These are phyloP conservation scores for Cornus controversa DNA, from an alignment of 148 eudicot genomes.

Conservation along the genomic window DNA sequence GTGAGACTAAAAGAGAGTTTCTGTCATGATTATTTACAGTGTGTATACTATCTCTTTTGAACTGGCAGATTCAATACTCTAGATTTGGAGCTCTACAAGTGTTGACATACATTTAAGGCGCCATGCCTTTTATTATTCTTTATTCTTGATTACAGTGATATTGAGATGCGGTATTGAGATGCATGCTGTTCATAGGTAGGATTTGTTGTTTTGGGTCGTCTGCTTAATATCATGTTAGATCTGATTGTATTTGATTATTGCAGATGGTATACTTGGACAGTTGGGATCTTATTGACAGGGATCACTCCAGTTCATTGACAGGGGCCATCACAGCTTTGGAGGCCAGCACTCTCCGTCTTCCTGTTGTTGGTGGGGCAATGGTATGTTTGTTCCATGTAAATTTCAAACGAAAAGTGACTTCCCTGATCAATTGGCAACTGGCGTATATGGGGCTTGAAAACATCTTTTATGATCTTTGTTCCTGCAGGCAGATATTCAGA, in stretches of 20 bases:
- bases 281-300: conserved; percentile 53
- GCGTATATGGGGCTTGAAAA: conserved; percentile 2
- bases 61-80: not conserved
- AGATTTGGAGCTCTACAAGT: not conserved
- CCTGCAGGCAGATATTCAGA: conserved; percentile 59
- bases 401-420: not conserved
- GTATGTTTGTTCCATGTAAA: conserved; percentile 30
- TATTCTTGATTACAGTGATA: no score
- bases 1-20: not conserved
- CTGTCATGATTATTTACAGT: not conserved
- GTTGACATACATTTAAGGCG: not conserved
- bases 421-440: not conserved
- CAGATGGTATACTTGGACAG: conserved; percentile 66
- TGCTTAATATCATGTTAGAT: not conserved
- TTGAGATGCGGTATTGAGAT: not conserved
- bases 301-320: conserved; percentile 57
- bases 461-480: not conserved
- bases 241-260: conserved; percentile 15
- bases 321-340: conserved; percentile 60
- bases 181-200: not conserved
- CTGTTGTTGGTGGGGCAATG: conserved; percentile 70
- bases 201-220: not conserved
- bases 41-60: not conserved
- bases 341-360: conserved; percentile 76
- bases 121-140: not conserved